Base-by-base conservation (phyloP, 345 rosid species). In the Citrus reticulata region DNA sequence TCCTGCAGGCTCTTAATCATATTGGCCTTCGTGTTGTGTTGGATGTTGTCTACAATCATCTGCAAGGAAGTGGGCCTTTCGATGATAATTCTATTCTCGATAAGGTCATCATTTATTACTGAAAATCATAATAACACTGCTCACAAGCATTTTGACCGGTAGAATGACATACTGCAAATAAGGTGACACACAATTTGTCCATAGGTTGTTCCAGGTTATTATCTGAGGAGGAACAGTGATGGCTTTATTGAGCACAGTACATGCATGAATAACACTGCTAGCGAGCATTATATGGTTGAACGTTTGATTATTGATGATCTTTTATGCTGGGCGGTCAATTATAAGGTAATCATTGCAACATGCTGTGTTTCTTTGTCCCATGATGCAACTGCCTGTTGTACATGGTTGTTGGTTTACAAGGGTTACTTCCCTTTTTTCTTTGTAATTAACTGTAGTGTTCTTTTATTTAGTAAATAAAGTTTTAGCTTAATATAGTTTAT, bases 121-220 rank as follows among this genome's bases (percentile, higher is more conserved):
- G 51, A 46, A 46, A 46, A 46, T 46, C 51, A 13, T 46, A 46
- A 13, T 46, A 46, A 46, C 51, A 46, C 51, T 46, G 51, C 51
- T 46, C 25, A 39, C 46, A 24, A 34, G 35, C 79, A 69, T 27
- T 75, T 60, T 29, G n/a, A 30, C 37, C 24, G 40, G 32, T 35
- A 19, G 7, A 10, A 25, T 62, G 54, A 51, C 8, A 30, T 51
- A 55, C 29, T 35, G 35, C 39, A 42, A 29, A 39, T 51, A 61
- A 29, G 30, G 7, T 75, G 83, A 71, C 40, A 55, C 55, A 74
- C n/a, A 61, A 63, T 67, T 74, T 85, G 61, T 80, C 29, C 70
- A 64, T 78, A 95, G 98, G 90, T 93, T 87, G 99, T 95, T 85
- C 99, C 99, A 77, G 99, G 99, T 79, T 95, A 95, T 87, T 91